A percentile compares a stretch with the other conserved stretches of the same genome.
These are phyloP conservation scores for Venturia nashicola DNA, from an alignment of 2,329 filamentous ascomycete genomes.

Conservation along the genomic window DNA sequence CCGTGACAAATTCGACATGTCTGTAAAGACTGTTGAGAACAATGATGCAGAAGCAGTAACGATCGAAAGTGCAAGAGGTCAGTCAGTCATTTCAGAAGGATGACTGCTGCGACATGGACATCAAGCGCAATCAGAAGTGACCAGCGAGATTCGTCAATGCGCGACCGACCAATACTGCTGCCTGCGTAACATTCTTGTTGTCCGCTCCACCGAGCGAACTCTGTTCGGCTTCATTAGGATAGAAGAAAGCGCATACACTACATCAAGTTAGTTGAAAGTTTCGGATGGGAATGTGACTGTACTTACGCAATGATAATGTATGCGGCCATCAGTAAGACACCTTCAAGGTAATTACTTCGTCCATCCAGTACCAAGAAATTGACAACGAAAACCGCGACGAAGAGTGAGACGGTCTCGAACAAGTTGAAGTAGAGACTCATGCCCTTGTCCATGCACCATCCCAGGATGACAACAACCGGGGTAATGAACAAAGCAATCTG, in stretches of 20 bases:
- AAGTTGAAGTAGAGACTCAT: slow-evolving; percentile 55
- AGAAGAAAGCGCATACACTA: slow-evolving; percentile 35
- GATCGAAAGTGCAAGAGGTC: not conserved
- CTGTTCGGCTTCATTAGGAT: slow-evolving; percentile 29
- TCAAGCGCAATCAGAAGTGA: not conserved
- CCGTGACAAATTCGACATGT: not conserved
- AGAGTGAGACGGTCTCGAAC: slow-evolving; percentile 57
- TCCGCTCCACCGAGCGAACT: slow-evolving; percentile 29
- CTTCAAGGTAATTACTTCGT: slow-evolving; percentile 72
- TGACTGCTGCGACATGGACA: not conserved
- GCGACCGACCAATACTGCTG: not conserved
- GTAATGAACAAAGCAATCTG: slow-evolving; percentile 61
- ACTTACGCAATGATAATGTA: slow-evolving; percentile 64
- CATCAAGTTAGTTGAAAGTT: slow-evolving; percentile 3
- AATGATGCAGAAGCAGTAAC: not conserved
- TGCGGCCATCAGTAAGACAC: slow-evolving; percentile 60
- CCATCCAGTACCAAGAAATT: slow-evolving; percentile 81
- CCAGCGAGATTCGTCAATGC: not conserved
- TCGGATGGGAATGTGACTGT: not conserved
- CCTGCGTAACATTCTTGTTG: not conserved
- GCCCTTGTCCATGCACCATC: slow-evolving; percentile 62
- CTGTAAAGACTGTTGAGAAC: not conserved
- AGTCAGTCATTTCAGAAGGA: not conserved
- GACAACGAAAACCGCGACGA: slow-evolving; percentile 71
- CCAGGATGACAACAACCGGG: slow-evolving; percentile 62